Conservation (phyloP, 352 stramenopile genomes). For the Phytophthora constricta region DNA sequence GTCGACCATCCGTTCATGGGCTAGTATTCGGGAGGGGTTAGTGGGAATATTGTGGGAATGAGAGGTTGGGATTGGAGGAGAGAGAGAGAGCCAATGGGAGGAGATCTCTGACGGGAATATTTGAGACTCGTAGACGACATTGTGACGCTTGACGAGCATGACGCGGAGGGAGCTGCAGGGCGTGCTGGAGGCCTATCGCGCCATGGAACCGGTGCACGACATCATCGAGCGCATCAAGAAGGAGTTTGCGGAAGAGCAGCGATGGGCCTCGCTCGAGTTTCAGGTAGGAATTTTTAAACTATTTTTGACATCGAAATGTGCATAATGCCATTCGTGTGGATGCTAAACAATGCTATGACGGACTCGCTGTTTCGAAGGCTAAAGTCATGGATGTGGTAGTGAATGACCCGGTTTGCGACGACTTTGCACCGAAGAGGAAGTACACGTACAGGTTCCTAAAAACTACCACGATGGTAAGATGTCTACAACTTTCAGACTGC, state of each 20-base stretch:
- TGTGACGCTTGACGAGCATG: conserved; percentile 4
- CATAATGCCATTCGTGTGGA: too few relatives aligned
- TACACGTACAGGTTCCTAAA: conserved; percentile 84
- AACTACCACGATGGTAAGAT: conserved; percentile 60
- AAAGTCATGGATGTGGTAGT: conserved; percentile 60
- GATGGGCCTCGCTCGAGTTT: conserved; percentile 59
- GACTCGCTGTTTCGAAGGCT: conserved; percentile 43
- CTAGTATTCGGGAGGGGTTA: background rate
- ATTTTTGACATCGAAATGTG: conserved; percentile 4
- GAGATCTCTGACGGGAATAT: background rate
- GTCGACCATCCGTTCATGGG: conserved; percentile 14
- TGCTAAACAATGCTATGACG: too few relatives aligned
- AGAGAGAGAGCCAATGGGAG: too few relatives aligned
- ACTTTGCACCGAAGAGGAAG: conserved; percentile 62
- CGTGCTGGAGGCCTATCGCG: conserved; percentile 68
- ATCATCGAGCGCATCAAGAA: conserved; percentile 49
- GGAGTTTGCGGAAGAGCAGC: conserved; percentile 26
- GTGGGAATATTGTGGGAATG: too few relatives aligned
- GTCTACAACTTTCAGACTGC: background rate
- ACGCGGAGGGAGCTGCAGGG: conserved; percentile 41
- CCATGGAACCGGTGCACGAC: conserved; percentile 60
- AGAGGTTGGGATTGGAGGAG: too few relatives aligned
- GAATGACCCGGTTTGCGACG: conserved; percentile 59
- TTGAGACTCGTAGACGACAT: background rate
- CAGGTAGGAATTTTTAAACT: conserved; percentile 46